Conservation (phyloP, 106 monocot species). For the Xerophyta viscosa region DNA sequence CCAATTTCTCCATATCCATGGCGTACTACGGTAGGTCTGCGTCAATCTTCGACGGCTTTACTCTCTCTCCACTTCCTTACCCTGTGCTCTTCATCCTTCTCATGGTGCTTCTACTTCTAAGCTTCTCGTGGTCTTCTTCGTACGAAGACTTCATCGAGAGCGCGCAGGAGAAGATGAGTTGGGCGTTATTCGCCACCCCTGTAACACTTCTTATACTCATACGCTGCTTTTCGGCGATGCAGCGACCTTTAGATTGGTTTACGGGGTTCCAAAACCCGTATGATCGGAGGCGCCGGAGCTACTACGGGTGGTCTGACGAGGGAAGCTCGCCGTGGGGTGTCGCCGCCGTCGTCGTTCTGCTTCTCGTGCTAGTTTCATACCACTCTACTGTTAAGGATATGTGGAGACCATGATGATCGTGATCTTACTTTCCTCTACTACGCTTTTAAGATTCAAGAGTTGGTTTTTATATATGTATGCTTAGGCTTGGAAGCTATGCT, state of each 20-base stretch:
- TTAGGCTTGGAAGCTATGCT: too few relatives aligned
- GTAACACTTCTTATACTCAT: conserved; percentile 54
- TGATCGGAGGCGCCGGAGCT: conserved; percentile 10
- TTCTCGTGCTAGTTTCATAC: conserved; percentile 51
- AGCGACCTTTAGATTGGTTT: conserved; percentile 14
- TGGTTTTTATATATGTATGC: too few relatives aligned
- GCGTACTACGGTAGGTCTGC: conserved; percentile 21
- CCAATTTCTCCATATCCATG: neutral
- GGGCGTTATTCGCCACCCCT: conserved; percentile 39
- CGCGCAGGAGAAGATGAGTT: conserved; percentile 40
- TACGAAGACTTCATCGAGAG: conserved; percentile 43
- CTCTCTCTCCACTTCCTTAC: conserved; percentile 69
- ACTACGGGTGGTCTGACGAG: conserved; percentile 1
- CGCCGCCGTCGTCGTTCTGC: conserved; percentile 43
- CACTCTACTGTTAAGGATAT: conserved; percentile 55
- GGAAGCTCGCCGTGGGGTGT: conserved; percentile 78
- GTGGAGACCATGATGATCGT: conserved; percentile 59
- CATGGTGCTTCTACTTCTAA: conserved; percentile 44
- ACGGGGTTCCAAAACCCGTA: conserved; percentile 9
- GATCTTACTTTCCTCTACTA: too few relatives aligned
- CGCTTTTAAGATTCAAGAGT: too few relatives aligned
- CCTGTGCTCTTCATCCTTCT: conserved; percentile 65
- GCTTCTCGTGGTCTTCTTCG: conserved; percentile 33
- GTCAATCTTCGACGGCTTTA: conserved; percentile 45
- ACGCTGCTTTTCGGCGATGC: conserved; percentile 38